Base-by-base conservation (phyloP, 2,329 filamentous ascomycete species). In the Nectriaceae sp. region DNA sequence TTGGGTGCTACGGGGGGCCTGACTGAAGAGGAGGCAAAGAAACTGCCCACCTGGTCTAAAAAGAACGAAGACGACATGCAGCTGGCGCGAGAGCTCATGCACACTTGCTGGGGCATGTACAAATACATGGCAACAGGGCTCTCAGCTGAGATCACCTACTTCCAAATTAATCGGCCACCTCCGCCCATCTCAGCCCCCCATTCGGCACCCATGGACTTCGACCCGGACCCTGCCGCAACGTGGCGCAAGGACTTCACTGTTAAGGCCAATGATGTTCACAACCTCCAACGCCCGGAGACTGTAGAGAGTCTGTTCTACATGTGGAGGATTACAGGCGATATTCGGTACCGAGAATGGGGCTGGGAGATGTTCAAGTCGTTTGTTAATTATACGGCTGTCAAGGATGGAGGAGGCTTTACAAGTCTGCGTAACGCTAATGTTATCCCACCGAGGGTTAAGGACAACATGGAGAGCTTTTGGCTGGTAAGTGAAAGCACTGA, bases 381-480 rank as follows among this genome's bases (percentile, higher is more conserved):
- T 66, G 78, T 93, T 70, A 87, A 90, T 62, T 81, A 96, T 70
- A 96, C 90, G 1, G 83, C 88, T 5, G 87, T 96, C 3, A 78
- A 83, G 37, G 87, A 92, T 33, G 84, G 84, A 31, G 85, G 85
- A 33, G 91, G 91, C 0, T 97, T 95, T 65, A 90, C 89, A 1
- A 92, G 88, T 56, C 76, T 97, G 52, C 78, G 78, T 16, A 83
- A 95, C 65, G 92, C 91, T 21, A 85, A 87, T 56, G 70, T 72
- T 4, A 71, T 94, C 10, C 91, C 92, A 18, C 84, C 90, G 0
- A 69, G 75, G 13, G 74, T 76, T 39, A 79, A 84, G 51, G 93
- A 99, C 70, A 97, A 97, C 61, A 97, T 99, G 93, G 94, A 99
- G 74, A 95, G 90, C 66, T 97, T 97, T 73, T 99, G 94, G 94